These are phyloP conservation scores for Singerocomus rubriflavus DNA, from an alignment of 1,284 basidiomycete species.

Conservation along the genomic window DNA sequence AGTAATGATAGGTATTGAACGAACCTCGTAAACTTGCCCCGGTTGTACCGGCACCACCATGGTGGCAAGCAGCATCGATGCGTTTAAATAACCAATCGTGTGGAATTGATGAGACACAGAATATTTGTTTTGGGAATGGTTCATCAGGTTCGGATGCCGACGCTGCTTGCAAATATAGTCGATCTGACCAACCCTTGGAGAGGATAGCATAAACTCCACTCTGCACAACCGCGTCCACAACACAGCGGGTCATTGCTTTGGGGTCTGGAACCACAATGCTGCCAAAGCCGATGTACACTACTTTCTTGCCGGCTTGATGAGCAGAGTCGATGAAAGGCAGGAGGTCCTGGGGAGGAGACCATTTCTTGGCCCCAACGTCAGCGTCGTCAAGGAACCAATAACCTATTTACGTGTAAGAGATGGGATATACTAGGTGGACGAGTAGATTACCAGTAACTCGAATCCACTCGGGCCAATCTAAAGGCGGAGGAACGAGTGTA, in stretches of 20 bases:
- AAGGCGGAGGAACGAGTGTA: constrained; percentile 79
- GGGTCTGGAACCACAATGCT: constrained; percentile 97
- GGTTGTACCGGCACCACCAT: constrained; percentile 95
- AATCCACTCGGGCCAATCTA: constrained; percentile 99
- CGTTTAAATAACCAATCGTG: constrained; percentile 96
- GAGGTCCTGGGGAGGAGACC: constrained; percentile 80
- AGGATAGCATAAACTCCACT: constrained; percentile 89
- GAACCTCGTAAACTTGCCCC: constrained; percentile 88
- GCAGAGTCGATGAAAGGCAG: constrained; percentile 81
- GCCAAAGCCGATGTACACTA: constrained; percentile 99
- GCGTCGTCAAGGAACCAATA: constrained; percentile 96
- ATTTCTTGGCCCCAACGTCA: constrained; percentile 82
- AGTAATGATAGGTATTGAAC: constrained; percentile 15
- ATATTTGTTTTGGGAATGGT: constrained; percentile 75
- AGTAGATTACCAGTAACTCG: constrained; percentile 73
- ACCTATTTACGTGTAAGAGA: constrained; percentile 43
- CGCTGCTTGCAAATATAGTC: constrained; percentile 66
- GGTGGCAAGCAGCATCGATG: constrained; percentile 95
- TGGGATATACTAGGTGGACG: constrained; percentile 1
- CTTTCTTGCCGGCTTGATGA: constrained; percentile 73
- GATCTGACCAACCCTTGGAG: constrained; percentile 97
- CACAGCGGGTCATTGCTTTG: constrained; percentile 84
- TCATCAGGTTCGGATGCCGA: constrained; percentile 63
- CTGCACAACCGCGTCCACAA: constrained; percentile 83
- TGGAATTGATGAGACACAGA: constrained; percentile 83